Evolutionary conservation across 768 basidiomycete species (phyloP).

Genomic region (Rhizopogon rudus): DNA sequence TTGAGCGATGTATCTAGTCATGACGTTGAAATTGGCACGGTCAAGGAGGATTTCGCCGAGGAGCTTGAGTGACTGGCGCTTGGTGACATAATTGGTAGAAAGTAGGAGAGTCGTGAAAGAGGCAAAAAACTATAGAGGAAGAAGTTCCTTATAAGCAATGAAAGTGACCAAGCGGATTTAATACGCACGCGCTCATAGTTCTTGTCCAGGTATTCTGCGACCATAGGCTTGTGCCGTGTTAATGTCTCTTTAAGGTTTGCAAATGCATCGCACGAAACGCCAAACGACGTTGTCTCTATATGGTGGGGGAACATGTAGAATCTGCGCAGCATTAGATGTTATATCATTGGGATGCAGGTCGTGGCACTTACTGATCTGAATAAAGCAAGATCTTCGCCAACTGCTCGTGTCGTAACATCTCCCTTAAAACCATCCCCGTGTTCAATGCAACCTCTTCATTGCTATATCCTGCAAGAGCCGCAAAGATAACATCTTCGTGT

Average conservation of each 20-base stretch:
- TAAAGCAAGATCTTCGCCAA: slow-evolving; percentile 86
- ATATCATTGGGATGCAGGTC: neutral
- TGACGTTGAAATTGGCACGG: slow-evolving; percentile 96
- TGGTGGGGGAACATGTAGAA: slow-evolving; percentile 97
- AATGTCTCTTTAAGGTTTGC: slow-evolving; percentile 97
- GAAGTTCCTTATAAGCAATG: neutral
- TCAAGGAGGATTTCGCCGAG: slow-evolving; percentile 97
- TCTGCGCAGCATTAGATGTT: slow-evolving; percentile 32
- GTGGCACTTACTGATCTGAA: slow-evolving; percentile 81
- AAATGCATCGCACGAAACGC: slow-evolving; percentile 97
- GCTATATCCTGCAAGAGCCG: slow-evolving; percentile 86
- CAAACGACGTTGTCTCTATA: slow-evolving; percentile 97
- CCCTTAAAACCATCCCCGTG: slow-evolving; percentile 95
- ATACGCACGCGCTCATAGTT: slow-evolving; percentile 86
- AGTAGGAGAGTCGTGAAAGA: slow-evolving; percentile 91
- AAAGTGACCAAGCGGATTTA: neutral
- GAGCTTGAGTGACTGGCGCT: slow-evolving; percentile 96
- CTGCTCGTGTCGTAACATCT: slow-evolving; percentile 93
- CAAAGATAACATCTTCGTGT: slow-evolving; percentile 72
- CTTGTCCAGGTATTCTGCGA: slow-evolving; percentile 93
- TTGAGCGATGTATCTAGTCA: slow-evolving; percentile 95
- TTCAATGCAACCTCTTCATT: slow-evolving; percentile 96
- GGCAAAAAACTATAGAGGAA: slow-evolving; percentile 74
- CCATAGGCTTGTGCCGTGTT: slow-evolving; percentile 97
- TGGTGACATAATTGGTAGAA: slow-evolving; percentile 98